These are phyloP conservation scores for Saturnispora gosingensis DNA, from an alignment of 805 yeast species.

Conservation along the genomic window DNA sequence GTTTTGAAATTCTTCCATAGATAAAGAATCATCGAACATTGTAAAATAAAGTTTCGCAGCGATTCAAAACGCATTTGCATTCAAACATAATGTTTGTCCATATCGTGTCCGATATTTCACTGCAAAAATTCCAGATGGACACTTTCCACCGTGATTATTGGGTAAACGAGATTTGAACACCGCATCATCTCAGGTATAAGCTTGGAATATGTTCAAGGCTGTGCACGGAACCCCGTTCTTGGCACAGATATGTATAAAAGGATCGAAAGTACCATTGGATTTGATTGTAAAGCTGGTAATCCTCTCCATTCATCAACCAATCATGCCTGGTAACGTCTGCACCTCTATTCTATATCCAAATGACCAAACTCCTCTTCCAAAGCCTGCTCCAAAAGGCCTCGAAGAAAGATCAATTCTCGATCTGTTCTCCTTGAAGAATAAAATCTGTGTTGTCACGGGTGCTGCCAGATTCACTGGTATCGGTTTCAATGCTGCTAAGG, in stretches of 20 bases:
- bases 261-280: neutral
- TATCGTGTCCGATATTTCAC: neutral
- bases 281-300: neutral
- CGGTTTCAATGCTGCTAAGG: constrained; percentile 44
- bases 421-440: constrained; percentile 32
- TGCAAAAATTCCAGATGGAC: neutral
- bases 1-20: neutral
- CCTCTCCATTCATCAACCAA: neutral
- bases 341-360: constrained; percentile 18
- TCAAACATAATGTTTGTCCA: neutral
- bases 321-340: constrained; percentile 18
- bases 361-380: constrained; percentile 23
- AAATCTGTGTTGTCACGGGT: constrained; percentile 40
- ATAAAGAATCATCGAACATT: neutral
- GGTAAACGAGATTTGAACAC: neutral
- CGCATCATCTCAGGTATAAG: neutral
- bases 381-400: constrained; percentile 20
- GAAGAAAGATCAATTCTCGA: constrained; percentile 15
- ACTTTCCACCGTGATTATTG: neutral
- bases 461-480: constrained; percentile 43
- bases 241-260: neutral
- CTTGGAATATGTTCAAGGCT: neutral
- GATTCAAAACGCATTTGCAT: neutral
- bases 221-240: constrained; percentile 1
- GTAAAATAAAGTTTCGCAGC: neutral